These are phyloP conservation scores for Phytophthora ohioensis DNA, from an alignment of 352 stramenopile species.

Conservation along the genomic window DNA sequence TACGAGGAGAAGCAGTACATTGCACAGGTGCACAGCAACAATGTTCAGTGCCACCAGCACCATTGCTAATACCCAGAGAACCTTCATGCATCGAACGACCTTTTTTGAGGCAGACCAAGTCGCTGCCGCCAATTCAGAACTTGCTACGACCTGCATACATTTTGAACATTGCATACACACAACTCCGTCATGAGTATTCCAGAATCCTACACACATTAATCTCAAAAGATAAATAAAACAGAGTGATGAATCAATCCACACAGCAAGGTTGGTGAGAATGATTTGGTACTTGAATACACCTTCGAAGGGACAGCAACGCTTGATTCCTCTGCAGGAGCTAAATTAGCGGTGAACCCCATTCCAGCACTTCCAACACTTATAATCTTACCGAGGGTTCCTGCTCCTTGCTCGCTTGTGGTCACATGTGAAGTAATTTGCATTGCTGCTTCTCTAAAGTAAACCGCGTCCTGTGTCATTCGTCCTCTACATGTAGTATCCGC, in stretches of 20 bases:
- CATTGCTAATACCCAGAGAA: constrained; percentile 29
- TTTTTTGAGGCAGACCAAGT: constrained; percentile 31
- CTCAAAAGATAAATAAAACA: constrained; percentile 27
- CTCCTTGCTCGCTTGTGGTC: constrained; percentile 17
- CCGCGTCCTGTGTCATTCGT: constrained; percentile 6
- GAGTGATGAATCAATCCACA: constrained; percentile 25
- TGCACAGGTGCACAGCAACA: constrained; percentile 28
- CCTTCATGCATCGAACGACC: constrained; percentile 9
- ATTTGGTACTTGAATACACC: constrained; percentile 32
- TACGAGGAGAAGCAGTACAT: constrained; percentile 57
- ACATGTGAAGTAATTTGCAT: constrained; percentile 18
- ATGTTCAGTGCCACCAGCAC: constrained; percentile 31
- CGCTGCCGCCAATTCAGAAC: constrained; percentile 35
- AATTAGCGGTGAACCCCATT: constrained; percentile 11
- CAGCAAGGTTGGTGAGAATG: constrained; percentile 3
- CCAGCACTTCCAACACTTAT: constrained; percentile 19
- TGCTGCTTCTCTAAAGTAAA: constrained; percentile 36
- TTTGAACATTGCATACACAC: constrained; percentile 21
- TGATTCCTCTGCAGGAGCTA: constrained; percentile 2
- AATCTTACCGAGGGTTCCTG: constrained; percentile 26
- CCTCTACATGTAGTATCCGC: constrained; percentile 1
- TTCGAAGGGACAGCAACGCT: constrained; percentile 14
- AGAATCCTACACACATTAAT: constrained; percentile 23
- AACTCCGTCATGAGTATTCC: constrained; percentile 30
- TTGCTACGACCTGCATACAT: constrained; percentile 23